Conservation (phyloP, 192 early-diverging fungal species). For the Gigaspora rosea region DNA sequence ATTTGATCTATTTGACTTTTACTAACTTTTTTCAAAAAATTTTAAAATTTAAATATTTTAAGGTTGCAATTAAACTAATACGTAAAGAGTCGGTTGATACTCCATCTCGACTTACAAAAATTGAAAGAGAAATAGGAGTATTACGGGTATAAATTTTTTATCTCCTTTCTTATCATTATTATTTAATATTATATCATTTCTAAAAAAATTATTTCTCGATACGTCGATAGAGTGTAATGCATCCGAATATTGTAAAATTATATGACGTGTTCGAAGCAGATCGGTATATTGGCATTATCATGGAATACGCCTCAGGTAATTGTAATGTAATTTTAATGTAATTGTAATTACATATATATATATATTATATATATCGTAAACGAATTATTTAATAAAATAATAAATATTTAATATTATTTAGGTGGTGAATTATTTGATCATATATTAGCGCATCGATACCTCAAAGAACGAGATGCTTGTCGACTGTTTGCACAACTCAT, state of each 20-base stretch:
- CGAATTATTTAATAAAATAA: background rate
- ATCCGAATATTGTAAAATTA: constrained; percentile 89
- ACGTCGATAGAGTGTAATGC: constrained; percentile 70
- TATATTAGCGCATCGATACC: constrained; percentile 90
- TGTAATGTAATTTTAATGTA: too few relatives aligned
- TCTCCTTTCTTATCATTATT: background rate
- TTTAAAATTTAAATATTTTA: background rate
- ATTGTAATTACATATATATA: too few relatives aligned
- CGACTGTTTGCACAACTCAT: constrained; percentile 93
- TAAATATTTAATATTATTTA: constrained; percentile 31
- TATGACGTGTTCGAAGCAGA: constrained; percentile 97
- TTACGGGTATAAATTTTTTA: constrained; percentile 67
- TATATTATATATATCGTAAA: too few relatives aligned
- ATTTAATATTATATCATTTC: constrained; percentile 13
- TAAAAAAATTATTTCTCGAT: constrained; percentile 23
- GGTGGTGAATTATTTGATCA: constrained; percentile 98
- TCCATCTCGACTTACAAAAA: constrained; percentile 80
- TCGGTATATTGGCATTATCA: constrained; percentile 94
- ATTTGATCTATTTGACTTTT: too few relatives aligned
- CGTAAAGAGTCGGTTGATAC: constrained; percentile 88
- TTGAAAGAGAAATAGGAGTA: constrained; percentile 93
- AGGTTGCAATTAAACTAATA: constrained; percentile 96
- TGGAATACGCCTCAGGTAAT: constrained; percentile 91
- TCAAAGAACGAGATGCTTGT: constrained; percentile 89
- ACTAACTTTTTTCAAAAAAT: too few relatives aligned